Evolutionary conservation across 2,329 filamentous ascomycete species (phyloP).

Genomic region (Tolypocladium album): DNA sequence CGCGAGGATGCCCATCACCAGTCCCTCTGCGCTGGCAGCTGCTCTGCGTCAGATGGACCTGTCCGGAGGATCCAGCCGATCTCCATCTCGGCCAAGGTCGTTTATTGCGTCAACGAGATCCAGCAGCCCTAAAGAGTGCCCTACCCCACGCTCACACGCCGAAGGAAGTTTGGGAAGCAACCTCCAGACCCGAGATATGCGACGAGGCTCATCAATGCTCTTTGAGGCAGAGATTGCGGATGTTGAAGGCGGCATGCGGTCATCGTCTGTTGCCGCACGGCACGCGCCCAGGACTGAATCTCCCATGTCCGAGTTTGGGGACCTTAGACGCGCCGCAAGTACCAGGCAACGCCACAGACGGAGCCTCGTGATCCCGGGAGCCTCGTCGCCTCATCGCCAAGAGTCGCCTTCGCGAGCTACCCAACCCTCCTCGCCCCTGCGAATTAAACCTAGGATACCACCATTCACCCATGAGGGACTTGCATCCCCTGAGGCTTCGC

Average conservation of each 20-base stretch:
- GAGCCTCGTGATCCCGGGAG: conserved; percentile 71
- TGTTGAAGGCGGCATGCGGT: conserved; percentile 81
- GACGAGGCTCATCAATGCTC: conserved; percentile 61
- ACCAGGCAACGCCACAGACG: conserved; percentile 75
- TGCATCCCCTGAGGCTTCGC: conserved; percentile 80
- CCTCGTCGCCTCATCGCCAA: conserved; percentile 72
- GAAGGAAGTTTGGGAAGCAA: conserved; percentile 42
- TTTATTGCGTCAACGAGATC: conserved; percentile 67
- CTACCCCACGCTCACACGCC: conserved; percentile 78
- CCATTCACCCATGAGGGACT: conserved; percentile 52
- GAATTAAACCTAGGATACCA: conserved; percentile 69
- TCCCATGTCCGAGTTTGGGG: conserved; percentile 75
- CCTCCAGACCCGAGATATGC: conserved; percentile 50
- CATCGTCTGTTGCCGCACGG: conserved; percentile 62
- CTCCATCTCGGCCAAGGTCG: conserved; percentile 39
- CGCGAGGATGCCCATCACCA: conserved; percentile 14
- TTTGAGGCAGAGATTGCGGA: conserved; percentile 76
- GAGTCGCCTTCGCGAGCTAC: conserved; percentile 75
- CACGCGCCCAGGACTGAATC: conserved; percentile 69
- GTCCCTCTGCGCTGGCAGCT: conserved; percentile 42
- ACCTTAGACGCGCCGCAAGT: conserved; percentile 64
- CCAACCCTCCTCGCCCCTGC: conserved; percentile 75
- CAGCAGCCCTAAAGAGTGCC: conserved; percentile 81
- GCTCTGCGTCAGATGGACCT: conserved; percentile 35
- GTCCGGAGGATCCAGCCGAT: conserved; percentile 14